A percentile compares a stretch with the other conserved stretches of the same genome.
These are phyloP conservation scores for Salicornia ramosissima DNA, from an alignment of 148 eudicot species.

Conservation along the genomic window DNA sequence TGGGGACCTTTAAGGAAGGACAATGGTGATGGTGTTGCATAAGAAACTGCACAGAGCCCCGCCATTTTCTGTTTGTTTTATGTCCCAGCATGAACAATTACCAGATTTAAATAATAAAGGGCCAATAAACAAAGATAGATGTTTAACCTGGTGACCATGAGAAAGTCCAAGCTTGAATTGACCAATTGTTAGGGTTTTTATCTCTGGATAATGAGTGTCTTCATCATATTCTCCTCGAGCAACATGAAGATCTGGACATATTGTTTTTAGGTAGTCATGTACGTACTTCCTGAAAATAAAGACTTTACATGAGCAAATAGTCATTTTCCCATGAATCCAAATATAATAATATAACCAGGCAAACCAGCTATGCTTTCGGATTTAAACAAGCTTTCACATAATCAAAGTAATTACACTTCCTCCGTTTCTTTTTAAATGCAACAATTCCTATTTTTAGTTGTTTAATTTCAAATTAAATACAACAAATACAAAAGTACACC, in stretches of 20 bases:
- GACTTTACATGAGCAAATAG: too few species aligned
- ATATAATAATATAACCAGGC: too few species aligned
- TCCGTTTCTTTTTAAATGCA: too few species aligned
- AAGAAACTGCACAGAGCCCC: neutral
- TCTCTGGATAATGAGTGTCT: conserved; percentile 88
- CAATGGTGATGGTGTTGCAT: neutral
- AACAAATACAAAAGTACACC: too few species aligned
- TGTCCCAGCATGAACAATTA: neutral
- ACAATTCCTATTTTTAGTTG: too few species aligned
- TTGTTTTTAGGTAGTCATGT: conserved; percentile 85
- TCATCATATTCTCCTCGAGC: conserved; percentile 96
- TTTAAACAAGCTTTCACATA: too few species aligned
- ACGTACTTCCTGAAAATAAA: conserved; percentile 70
- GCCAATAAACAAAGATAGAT: neutral
- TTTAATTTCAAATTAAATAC: too few species aligned
- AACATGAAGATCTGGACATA: conserved; percentile 82
- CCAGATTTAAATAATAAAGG: neutral
- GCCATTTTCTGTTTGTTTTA: neutral
- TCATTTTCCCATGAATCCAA: too few species aligned
- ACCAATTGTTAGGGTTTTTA: conserved; percentile 87
- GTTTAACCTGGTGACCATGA: conserved; percentile 94
- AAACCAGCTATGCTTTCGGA: too few species aligned
- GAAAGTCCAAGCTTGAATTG: conserved; percentile 97
- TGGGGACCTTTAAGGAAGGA: neutral
- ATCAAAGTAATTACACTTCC: too few species aligned